Base-by-base conservation (phyloP, 2,329 filamentous ascomycete genomes). In the Fusarium acutatum region DNA sequence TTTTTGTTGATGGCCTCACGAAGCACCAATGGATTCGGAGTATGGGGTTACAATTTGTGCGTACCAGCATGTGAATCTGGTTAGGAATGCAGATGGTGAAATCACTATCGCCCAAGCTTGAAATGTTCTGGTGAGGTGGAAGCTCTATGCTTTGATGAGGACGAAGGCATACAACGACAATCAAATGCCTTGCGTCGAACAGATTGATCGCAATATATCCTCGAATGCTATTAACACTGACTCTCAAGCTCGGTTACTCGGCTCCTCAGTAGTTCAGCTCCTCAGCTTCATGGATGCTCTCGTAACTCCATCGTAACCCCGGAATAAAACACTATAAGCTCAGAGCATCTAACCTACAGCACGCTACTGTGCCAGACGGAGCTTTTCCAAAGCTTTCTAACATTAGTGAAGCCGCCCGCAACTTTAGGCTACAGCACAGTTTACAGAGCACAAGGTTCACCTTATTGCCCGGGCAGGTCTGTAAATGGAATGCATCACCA, bases 401-500 rank as follows among this genome's bases (percentile, higher is more conserved):
- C n/a, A n/a, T n/a, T n/a, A 47, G 57, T 40, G 20, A 53, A 54
- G 34, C 28, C n/a, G 35, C 67, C 59, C 24, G 43, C 41, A 73
- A 53, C 49, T 73, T 60, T 54, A 58, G 60, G 56, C 61, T 73
- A 60, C 66, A 58, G 60, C 38, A 43, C 46, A 41, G 18, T 56
- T 52, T 58, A 64, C 41, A 65, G 64, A 49, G 43, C 50, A 28
- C 56, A 50, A 30, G 44, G 43, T 52, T 46, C 38, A 28, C 50
- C 44, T 60, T 65, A 74, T 59, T 74, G 60, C 52, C 30, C 22
- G 28, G 46, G 30, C 30, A 34, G 47, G 47, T 35, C 18, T 58
- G 67, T 67, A 67, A 43, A 57, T 64, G 65, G 58, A 69, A 59
- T 69, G 59, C 65, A 71, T 74, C 71, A 67, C 72, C 66, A 46